Evolutionary conservation across 345 rosid genomes (phyloP).

Genomic region (Moricandia moricandioides): DNA sequence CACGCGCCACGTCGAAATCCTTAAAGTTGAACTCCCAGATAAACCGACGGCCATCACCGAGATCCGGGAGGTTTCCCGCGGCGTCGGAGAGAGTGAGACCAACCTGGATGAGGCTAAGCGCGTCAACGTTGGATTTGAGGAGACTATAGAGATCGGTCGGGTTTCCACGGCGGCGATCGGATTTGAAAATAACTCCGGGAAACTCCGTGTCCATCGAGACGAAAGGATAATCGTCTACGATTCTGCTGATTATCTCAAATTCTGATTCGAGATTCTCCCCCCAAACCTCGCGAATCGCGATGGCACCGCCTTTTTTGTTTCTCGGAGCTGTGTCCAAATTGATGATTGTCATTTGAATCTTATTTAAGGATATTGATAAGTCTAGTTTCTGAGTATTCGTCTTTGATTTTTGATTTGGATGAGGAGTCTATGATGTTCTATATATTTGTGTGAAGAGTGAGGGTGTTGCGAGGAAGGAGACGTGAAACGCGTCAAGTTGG

Average conservation of each 20-base stretch:
- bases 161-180: conserved; percentile 27
- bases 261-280: conserved; percentile 63
- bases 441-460: background rate
- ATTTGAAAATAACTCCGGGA: conserved; percentile 58
- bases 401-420: background rate
- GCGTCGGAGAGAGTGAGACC: conserved; percentile 74
- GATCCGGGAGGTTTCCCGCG: conserved; percentile 56
- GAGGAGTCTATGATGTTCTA: background rate
- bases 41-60: conserved; percentile 43
- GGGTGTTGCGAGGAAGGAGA: conserved; percentile 27
- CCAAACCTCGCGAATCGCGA: conserved; percentile 74
- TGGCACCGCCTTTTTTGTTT: background rate
- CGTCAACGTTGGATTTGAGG: conserved; percentile 79
- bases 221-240: conserved; percentile 56
- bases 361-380: background rate
- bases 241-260: conserved; percentile 53
- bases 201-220: conserved; percentile 94
- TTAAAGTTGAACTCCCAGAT: conserved; percentile 88
- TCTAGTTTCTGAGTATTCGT: background rate
- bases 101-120: conserved; percentile 70
- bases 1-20: conserved; percentile 65
- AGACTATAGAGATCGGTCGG: conserved; percentile 58
- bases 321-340: background rate
- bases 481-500: conserved; percentile 23
- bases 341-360: conserved; percentile 3